Evolutionary conservation across 169 alveolate genomes (phyloP), one percentile per base, ranked within the genome.

Genomic region (Ichthyophthirius multifiliis): DNA sequence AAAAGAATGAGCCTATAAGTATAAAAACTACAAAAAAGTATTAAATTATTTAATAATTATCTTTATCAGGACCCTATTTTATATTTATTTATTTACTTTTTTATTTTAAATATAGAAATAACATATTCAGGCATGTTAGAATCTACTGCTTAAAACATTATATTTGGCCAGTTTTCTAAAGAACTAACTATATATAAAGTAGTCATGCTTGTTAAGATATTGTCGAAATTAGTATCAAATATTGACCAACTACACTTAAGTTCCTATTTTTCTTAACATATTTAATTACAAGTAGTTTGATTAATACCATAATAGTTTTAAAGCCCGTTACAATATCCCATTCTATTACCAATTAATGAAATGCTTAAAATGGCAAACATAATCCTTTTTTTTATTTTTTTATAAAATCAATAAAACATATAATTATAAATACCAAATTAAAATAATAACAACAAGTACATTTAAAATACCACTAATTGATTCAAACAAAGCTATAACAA

Each of bases 111-210:
- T 10, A 34, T 30, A 13, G 64, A 83, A 1, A 13, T 44, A 35
- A 3, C 77, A 18, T 18, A 12, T 37, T 34, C 63, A 6, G 43
- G 15, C 7, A 39, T 13, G n/a, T 67, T 34, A 16, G 83, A 65
- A 80, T 92, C 95, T 2, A 87, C 80, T 13, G 91, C 92, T 20
- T 75, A 71, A 41, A 83, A 86, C 93, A 91, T 83, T 16, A 89
- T 71, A 62, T 88, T 92, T 7, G 94, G 94, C 96, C 97, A 95
- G 7, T 86, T 92, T 77, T 89, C 96, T 35, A 90, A 78, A 4
- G 95, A 89, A 39, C 92, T 71, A 63, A 80, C 82, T 39, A 89
- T 87, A 74, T 90, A 93, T 6, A 94, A 83, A 48, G 96, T 89
- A 3, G 90, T 31, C 88, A 94, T 82, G 12, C 94, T 91, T 7